Evolutionary conservation across 805 yeast genomes (phyloP).

Genomic region (Suhomyces kilbournensis): DNA sequence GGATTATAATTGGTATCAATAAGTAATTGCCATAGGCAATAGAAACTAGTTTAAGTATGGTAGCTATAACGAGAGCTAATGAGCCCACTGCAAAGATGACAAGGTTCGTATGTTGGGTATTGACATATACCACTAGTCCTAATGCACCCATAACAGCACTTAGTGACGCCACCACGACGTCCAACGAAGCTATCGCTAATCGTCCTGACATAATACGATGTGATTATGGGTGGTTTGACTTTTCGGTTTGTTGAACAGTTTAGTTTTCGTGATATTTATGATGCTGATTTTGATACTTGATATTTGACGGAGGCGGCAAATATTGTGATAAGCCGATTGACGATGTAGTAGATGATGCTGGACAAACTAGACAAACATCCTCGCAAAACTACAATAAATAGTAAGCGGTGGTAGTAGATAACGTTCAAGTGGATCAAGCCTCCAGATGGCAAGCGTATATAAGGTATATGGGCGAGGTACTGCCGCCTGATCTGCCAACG

Average conservation of each 20-base stretch:
- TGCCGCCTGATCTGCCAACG: background rate
- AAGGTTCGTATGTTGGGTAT: background rate
- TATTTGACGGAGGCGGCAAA: background rate
- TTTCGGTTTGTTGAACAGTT: no score
- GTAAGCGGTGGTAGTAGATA: background rate
- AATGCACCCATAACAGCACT: background rate
- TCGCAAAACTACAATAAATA: background rate
- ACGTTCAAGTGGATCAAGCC: background rate
- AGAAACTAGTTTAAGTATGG: background rate
- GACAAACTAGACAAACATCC: background rate
- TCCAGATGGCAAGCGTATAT: background rate
- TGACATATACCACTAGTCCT: background rate
- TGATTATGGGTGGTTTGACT: no score
- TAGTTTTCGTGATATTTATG: no score
- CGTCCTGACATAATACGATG: background rate
- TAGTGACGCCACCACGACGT: background rate
- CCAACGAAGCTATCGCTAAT: background rate
- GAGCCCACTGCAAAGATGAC: constrained; percentile 1
- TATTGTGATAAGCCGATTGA: background rate
- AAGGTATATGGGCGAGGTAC: background rate
- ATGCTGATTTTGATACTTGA: no score
- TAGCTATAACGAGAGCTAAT: background rate
- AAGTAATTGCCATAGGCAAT: background rate
- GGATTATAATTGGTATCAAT: background rate
- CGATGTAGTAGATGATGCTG: background rate